phyloP scores from a whole-genome alignment of 345 rosid genomes.

The Streptanthus diversifolius region DNA sequence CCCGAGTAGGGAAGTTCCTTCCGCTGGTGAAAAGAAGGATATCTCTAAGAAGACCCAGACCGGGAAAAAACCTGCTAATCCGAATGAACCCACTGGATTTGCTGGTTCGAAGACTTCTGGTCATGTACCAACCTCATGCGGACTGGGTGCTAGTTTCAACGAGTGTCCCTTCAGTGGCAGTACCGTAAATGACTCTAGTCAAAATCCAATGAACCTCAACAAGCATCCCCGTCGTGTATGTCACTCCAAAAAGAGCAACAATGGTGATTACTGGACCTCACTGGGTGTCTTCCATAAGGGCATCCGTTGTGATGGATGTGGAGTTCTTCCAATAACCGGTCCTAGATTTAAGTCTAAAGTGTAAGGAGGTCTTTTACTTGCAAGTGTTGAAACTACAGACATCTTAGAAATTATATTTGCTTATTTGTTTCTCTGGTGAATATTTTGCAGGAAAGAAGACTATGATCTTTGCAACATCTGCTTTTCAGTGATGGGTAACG shows the following conservation, averaged over 20 bases:
- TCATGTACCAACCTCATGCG: slow-evolving; percentile 10
- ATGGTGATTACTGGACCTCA: slow-evolving; percentile 29
- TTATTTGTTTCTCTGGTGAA: background rate
- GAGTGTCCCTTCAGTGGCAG: slow-evolving; percentile 63
- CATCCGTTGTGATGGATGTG: slow-evolving; percentile 87
- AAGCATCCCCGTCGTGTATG: slow-evolving; percentile 10
- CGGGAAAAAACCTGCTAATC: slow-evolving; percentile 15
- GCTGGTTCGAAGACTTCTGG: slow-evolving; percentile 11
- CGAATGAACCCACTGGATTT: slow-evolving; percentile 11
- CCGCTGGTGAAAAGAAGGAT: slow-evolving; percentile 29
- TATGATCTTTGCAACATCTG: slow-evolving; percentile 93
- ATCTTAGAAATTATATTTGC: background rate
- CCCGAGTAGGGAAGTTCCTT: background rate
- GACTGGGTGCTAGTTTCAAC: slow-evolving; percentile 29
- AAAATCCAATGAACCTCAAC: background rate
- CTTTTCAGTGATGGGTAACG: slow-evolving; percentile 65
- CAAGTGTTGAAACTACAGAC: background rate
- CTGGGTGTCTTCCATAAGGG: slow-evolving; percentile 70
- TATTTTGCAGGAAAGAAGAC: slow-evolving; percentile 57
- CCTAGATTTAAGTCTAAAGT: slow-evolving; percentile 85
- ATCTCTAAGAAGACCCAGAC: slow-evolving; percentile 14
- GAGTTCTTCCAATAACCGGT: slow-evolving; percentile 83
- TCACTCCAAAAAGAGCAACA: slow-evolving; percentile 35
- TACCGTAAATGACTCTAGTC: slow-evolving; percentile 21
- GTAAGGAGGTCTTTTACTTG: slow-evolving; percentile 45